Conservation (phyloP, 2,329 filamentous ascomycete genomes). For the Westerdykella ornata region DNA sequence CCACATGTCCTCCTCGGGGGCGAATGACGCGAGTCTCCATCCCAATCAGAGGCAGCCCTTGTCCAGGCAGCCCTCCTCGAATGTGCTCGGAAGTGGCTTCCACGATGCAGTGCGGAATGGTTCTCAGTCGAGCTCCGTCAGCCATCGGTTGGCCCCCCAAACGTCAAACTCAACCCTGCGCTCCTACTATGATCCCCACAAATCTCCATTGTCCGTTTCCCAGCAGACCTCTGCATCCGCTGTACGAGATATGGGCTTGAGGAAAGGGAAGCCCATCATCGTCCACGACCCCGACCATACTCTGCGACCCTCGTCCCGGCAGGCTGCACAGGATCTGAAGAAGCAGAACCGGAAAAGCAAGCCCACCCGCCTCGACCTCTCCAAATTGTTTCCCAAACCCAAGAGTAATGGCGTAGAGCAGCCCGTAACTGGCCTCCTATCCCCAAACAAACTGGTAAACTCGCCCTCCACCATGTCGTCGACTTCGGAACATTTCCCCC, state of each 20-base stretch:
- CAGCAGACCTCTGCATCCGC: conserved; percentile 43
- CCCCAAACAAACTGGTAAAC: conserved; percentile 36
- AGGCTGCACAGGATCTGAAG: conserved; percentile 16
- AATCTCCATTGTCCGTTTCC: conserved; percentile 37
- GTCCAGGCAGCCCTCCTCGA: conserved; percentile 32
- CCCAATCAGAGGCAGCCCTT: conserved; percentile 16
- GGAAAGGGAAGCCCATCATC: conserved; percentile 34
- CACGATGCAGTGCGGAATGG: conserved; percentile 17
- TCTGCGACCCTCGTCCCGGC: conserved; percentile 18
- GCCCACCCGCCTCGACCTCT: conserved; percentile 37
- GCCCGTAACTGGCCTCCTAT: conserved; percentile 24
- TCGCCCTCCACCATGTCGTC: conserved; percentile 38
- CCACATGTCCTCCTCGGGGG: conserved; percentile 14
- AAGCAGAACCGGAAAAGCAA: conserved; percentile 28
- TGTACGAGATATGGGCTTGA: conserved; percentile 39
- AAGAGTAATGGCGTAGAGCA: conserved; percentile 15
- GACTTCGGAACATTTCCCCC: conserved; percentile 33
- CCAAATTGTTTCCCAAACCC: conserved; percentile 39
- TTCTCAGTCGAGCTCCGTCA: conserved; percentile 26
- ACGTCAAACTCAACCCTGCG: conserved; percentile 37
- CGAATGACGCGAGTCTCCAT: conserved; percentile 14
- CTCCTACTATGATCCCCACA: conserved; percentile 40
- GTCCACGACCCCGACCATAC: conserved; percentile 7
- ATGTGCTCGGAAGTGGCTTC: conserved; percentile 23
- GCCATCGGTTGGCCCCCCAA: conserved; percentile 24